phyloP scores from a whole-genome alignment of 2,329 filamentous ascomycete species.

The Diaporthe sp. region DNA sequence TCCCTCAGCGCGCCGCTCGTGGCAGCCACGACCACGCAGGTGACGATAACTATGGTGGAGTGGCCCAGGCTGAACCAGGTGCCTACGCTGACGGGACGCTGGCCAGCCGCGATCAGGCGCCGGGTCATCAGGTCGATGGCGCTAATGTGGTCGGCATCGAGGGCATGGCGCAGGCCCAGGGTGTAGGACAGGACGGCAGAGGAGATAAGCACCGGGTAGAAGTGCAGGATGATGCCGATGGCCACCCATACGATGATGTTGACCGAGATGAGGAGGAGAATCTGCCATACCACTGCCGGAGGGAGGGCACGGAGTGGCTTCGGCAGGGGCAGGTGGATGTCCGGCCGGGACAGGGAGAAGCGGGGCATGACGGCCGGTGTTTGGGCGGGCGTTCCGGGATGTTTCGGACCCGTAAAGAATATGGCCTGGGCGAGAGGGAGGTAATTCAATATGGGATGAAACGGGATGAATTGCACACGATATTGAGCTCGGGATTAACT shows the following conservation, averaged over 20 bases:
- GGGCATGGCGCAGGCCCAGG: slow-evolving; percentile 90
- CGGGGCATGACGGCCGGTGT: slow-evolving; percentile 32
- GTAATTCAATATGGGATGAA: not conserved
- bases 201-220: slow-evolving; percentile 73
- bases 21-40: slow-evolving; percentile 90
- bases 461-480: not conserved
- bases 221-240: slow-evolving; percentile 62
- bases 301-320: slow-evolving; percentile 44
- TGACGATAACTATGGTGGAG: slow-evolving; percentile 91
- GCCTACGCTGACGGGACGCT: slow-evolving; percentile 89
- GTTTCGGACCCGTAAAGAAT: not conserved
- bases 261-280: slow-evolving; percentile 58
- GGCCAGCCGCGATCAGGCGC: slow-evolving; percentile 85
- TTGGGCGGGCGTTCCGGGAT: not conserved
- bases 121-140: slow-evolving; percentile 97
- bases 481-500: not conserved
- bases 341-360: slow-evolving; percentile 33
- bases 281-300: slow-evolving; percentile 55
- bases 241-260: slow-evolving; percentile 68
- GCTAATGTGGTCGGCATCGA: slow-evolving; percentile 90
- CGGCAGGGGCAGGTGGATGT: slow-evolving; percentile 40
- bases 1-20: slow-evolving; percentile 86
- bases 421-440: too few relatives aligned
- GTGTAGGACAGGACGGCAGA: slow-evolving; percentile 89
- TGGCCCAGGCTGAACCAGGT: slow-evolving; percentile 96